Evolutionary conservation across 139 green algal species (phyloP).

Genomic region (Chlamydomonas sp.): DNA sequence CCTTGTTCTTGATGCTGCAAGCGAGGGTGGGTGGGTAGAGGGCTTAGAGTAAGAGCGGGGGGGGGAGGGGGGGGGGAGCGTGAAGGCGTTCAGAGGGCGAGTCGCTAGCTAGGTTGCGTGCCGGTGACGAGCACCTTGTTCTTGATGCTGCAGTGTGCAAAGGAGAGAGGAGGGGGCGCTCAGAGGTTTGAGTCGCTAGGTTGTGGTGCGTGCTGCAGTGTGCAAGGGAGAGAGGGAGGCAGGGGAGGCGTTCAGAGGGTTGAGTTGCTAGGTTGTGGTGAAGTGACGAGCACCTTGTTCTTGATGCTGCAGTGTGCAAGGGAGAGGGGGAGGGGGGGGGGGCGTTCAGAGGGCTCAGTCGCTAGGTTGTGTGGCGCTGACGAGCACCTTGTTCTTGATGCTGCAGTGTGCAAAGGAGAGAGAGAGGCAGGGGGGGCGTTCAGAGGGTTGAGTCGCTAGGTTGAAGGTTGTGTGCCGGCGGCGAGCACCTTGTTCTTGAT

Average conservation of each 20-base stretch:
- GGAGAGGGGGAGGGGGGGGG: neutral
- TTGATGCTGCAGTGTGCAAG: slow-evolving; percentile 29
- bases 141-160: neutral
- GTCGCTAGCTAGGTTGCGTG: too few species aligned
- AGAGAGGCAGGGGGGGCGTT: too few species aligned
- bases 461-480: too few species aligned
- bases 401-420: neutral
- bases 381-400: slow-evolving; percentile 53
- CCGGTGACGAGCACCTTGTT: slow-evolving; percentile 81
- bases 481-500: neutral
- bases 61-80: too few species aligned
- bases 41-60: too few species aligned
- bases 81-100: too few species aligned
- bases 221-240: neutral
- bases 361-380: slow-evolving; percentile 80
- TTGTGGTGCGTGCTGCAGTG: neutral
- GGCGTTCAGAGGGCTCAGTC: too few species aligned
- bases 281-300: slow-evolving; percentile 87
- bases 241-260: slow-evolving; percentile 6
- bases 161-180: too few species aligned
- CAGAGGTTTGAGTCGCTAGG: neutral
- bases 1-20: slow-evolving; percentile 60
- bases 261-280: slow-evolving; percentile 69
- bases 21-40: too few species aligned
- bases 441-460: neutral